phyloP scores from a whole-genome alignment of 2,329 filamentous ascomycete species.

The Xylariales sp. region DNA sequence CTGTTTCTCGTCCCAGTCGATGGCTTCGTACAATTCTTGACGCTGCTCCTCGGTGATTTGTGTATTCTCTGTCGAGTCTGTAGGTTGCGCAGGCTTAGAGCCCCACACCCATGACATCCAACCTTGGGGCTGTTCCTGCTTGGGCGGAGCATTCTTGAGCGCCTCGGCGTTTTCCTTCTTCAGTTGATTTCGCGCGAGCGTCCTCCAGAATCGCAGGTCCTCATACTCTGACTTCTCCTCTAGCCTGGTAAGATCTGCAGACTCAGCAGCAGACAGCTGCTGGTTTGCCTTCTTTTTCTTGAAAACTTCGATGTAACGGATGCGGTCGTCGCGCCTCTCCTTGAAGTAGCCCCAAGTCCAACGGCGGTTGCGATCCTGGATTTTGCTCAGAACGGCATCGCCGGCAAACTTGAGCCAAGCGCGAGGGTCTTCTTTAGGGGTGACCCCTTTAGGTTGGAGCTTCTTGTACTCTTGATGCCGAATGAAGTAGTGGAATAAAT shows the following conservation, averaged over 20 bases:
- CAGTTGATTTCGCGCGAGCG: slow-evolving; percentile 86
- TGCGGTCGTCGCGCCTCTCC: slow-evolving; percentile 85
- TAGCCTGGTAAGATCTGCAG: slow-evolving; percentile 66
- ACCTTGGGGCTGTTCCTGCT: slow-evolving; percentile 67
- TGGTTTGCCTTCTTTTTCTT: slow-evolving; percentile 84
- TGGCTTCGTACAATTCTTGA: slow-evolving; percentile 93
- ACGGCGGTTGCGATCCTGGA: slow-evolving; percentile 85
- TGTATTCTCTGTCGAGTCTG: slow-evolving; percentile 67
- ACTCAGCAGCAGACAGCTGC: slow-evolving; percentile 67
- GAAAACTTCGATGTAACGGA: slow-evolving; percentile 87
- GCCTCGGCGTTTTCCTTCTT: slow-evolving; percentile 91
- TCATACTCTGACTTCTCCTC: slow-evolving; percentile 91
- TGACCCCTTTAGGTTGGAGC: slow-evolving; percentile 75
- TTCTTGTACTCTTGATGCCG: slow-evolving; percentile 97
- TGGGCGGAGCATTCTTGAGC: slow-evolving; percentile 58
- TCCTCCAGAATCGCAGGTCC: slow-evolving; percentile 95
- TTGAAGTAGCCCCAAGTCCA: slow-evolving; percentile 98
- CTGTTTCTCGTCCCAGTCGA: slow-evolving; percentile 97
- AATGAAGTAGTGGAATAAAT: slow-evolving; percentile 97
- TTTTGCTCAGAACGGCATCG: slow-evolving; percentile 84
- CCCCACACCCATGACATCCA: slow-evolving; percentile 96
- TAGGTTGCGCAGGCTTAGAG: slow-evolving; percentile 55
- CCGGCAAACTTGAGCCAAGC: slow-evolving; percentile 94
- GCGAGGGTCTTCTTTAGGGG: slow-evolving; percentile 81
- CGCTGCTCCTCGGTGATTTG: slow-evolving; percentile 94